Conservation (phyloP, 202 grass and related monocot species). For the Panicum hallii region DNA sequence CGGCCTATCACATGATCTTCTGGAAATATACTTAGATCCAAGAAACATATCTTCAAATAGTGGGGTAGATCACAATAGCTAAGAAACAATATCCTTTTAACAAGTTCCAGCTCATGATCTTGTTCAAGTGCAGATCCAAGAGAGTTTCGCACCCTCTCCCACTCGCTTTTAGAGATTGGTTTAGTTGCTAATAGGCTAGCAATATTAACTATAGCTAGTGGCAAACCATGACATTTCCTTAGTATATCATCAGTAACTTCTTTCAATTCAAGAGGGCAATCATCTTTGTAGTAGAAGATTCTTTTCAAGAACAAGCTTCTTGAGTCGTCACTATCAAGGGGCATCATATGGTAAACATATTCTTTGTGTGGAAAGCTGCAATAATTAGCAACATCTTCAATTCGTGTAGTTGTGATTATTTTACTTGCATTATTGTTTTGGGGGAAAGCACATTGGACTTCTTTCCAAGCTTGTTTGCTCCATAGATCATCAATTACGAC, state of each 20-base stretch:
- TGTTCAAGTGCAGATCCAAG: constrained; percentile 33
- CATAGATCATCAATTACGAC: constrained; percentile 54
- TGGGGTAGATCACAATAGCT: constrained; percentile 54
- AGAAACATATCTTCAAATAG: constrained; percentile 53
- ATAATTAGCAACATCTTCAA: constrained; percentile 38
- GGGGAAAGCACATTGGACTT: constrained; percentile 40
- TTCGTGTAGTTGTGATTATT: constrained; percentile 53
- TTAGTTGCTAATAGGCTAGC: constrained; percentile 44
- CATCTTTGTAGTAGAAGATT: background rate
- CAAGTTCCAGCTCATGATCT: constrained; percentile 6
- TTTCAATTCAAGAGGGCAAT: constrained; percentile 33
- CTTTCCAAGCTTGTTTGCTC: constrained; percentile 33
- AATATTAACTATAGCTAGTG: constrained; percentile 51
- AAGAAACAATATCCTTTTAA: constrained; percentile 49
- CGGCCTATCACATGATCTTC: constrained; percentile 43
- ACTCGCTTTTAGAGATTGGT: constrained; percentile 31
- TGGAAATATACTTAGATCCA: constrained; percentile 49
- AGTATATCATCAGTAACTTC: constrained; percentile 33
- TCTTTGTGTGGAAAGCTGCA: constrained; percentile 27
- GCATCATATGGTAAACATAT: constrained; percentile 36
- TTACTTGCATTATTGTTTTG: constrained; percentile 24
- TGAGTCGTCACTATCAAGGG: constrained; percentile 31
- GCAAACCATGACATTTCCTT: constrained; percentile 43
- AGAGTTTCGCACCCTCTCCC: constrained; percentile 34
- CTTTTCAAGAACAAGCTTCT: constrained; percentile 46